These are phyloP conservation scores for Diplogelasinospora grovesii DNA, from an alignment of 495 filamentous ascomycete species.

Conservation along the genomic window DNA sequence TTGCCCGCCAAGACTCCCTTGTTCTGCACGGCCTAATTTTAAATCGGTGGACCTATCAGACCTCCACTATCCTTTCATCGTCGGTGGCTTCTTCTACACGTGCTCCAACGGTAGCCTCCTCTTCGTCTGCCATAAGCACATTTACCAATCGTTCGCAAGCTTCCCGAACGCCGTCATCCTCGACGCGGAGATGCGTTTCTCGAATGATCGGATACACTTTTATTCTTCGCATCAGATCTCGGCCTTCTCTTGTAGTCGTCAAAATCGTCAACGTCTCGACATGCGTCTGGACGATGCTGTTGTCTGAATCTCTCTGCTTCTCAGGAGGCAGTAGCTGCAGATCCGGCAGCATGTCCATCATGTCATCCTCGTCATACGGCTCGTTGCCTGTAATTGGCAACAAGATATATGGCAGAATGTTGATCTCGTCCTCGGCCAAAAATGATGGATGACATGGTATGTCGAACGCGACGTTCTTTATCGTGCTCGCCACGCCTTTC, in stretches of 20 bases:
- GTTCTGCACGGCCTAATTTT: neutral
- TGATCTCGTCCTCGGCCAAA: slow-evolving; percentile 59
- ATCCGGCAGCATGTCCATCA: slow-evolving; percentile 72
- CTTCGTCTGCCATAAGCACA: slow-evolving; percentile 82
- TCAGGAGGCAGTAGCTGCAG: slow-evolving; percentile 82
- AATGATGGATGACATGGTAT: slow-evolving; percentile 63
- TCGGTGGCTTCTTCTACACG: slow-evolving; percentile 21
- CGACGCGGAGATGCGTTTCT: slow-evolving; percentile 72
- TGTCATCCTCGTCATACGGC: slow-evolving; percentile 66
- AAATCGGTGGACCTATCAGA: slow-evolving; percentile 20
- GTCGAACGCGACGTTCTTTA: slow-evolving; percentile 80
- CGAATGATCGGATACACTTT: slow-evolving; percentile 85
- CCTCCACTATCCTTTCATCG: slow-evolving; percentile 38
- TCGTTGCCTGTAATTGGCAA: slow-evolving; percentile 57
- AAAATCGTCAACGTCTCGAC: slow-evolving; percentile 80
- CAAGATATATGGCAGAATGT: slow-evolving; percentile 80
- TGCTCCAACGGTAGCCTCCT: slow-evolving; percentile 35
- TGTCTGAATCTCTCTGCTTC: slow-evolving; percentile 73
- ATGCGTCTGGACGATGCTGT: slow-evolving; percentile 70
- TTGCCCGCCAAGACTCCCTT: neutral
- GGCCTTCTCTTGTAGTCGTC: slow-evolving; percentile 68
- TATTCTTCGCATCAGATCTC: slow-evolving; percentile 63
- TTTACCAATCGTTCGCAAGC: slow-evolving; percentile 87
- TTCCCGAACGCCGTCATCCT: slow-evolving; percentile 76
- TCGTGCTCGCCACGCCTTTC: slow-evolving; percentile 83